phyloP scores from a whole-genome alignment of 352 stramenopile genomes.

The Globisporangium perplexum region DNA sequence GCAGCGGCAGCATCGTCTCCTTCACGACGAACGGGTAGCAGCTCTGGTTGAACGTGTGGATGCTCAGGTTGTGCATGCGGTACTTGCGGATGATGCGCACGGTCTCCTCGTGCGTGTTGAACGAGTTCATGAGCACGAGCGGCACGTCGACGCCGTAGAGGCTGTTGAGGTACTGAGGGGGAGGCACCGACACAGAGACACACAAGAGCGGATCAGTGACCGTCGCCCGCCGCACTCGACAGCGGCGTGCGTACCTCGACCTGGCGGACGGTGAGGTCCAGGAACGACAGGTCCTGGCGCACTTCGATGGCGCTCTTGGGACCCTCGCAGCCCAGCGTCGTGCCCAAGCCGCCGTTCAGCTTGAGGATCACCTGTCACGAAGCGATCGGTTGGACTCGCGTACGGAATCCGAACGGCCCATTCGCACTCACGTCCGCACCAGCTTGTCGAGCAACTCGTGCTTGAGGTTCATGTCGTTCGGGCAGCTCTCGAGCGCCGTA shows the following conservation, averaged over 20 bases:
- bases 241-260: slow-evolving; percentile 87
- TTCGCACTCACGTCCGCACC: slow-evolving; percentile 22
- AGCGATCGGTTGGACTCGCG: not conserved
- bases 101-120: slow-evolving; percentile 98
- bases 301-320: slow-evolving; percentile 94
- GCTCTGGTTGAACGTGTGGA: slow-evolving; percentile 94
- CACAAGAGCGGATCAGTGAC: too few relatives aligned
- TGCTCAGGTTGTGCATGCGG: slow-evolving; percentile 93
- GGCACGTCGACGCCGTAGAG: slow-evolving; percentile 94
- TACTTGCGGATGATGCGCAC: slow-evolving; percentile 97
- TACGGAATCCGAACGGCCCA: slow-evolving; percentile 1
- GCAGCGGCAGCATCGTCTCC: slow-evolving; percentile 86
- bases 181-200: too few relatives aligned
- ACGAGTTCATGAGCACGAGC: slow-evolving; percentile 99
- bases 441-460: slow-evolving; percentile 95
- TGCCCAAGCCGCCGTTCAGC: slow-evolving; percentile 99
- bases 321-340: slow-evolving; percentile 94
- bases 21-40: slow-evolving; percentile 91
- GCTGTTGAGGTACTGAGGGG: slow-evolving; percentile 79
- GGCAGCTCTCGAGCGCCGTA: slow-evolving; percentile 80
- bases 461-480: slow-evolving; percentile 89
- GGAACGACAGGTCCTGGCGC: slow-evolving; percentile 92
- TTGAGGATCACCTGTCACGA: slow-evolving; percentile 90
- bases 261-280: slow-evolving; percentile 99
- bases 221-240: too few relatives aligned